Percentiles rank a stretch among this genome's conserved stretches.
Conservation (phyloP, 176 grass and related monocot genomes). For the Oryza longistaminata region DNA sequence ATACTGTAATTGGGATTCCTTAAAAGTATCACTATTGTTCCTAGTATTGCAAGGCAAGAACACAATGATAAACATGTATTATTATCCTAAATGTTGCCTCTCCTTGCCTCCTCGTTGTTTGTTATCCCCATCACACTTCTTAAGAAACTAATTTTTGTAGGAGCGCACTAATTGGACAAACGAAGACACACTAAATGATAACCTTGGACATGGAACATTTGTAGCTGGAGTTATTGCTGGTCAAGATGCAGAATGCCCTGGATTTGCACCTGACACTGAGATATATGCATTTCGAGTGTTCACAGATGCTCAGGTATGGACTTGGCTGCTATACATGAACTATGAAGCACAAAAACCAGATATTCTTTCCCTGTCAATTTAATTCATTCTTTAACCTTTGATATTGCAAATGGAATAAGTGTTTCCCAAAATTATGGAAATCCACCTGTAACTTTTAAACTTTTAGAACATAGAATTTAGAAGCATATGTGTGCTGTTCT, state of each 20-base stretch:
- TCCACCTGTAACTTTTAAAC: background rate
- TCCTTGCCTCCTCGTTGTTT: background rate
- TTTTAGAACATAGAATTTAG: background rate
- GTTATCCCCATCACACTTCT: conserved; percentile 20
- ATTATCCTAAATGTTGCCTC: conserved; percentile 27
- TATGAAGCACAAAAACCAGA: background rate
- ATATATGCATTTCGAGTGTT: conserved; percentile 98
- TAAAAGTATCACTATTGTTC: background rate
- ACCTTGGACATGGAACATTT: conserved; percentile 96
- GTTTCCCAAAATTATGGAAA: background rate
- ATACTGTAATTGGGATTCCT: background rate
- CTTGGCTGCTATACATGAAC: conserved; percentile 27
- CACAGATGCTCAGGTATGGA: conserved; percentile 96
- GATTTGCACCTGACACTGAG: conserved; percentile 94
- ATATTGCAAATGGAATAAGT: conserved; percentile 1
- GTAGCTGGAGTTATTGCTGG: conserved; percentile 96
- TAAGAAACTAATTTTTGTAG: conserved; percentile 56
- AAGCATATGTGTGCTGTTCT: background rate
- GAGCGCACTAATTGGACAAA: conserved; percentile 99
- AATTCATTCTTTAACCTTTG: conserved; percentile 1
- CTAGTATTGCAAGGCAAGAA: conserved; percentile 6
- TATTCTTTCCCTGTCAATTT: background rate
- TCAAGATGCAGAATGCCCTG: conserved; percentile 93
- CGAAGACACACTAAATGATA: conserved; percentile 97
- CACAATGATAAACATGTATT: conserved; percentile 11